Evolutionary conservation across 345 rosid species (phyloP).

Genomic region (Euphorbia pulcherrima): DNA sequence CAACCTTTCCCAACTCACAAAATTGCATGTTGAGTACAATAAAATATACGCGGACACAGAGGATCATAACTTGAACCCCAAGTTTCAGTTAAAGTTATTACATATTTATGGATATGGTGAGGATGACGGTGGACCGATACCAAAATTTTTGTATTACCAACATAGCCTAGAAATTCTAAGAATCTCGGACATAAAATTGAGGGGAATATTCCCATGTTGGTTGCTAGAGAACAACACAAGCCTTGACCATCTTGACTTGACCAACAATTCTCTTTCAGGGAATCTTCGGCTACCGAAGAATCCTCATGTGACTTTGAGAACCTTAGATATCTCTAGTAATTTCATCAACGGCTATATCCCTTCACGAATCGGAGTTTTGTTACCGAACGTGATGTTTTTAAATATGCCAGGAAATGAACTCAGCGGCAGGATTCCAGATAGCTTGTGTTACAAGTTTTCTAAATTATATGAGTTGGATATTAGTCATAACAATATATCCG

Average conservation of each 20-base stretch:
- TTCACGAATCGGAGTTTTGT: neutral
- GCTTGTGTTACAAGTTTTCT: neutral
- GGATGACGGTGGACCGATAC: neutral
- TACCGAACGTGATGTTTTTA: neutral
- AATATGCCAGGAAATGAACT: neutral
- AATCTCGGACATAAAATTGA: neutral
- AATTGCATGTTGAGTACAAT: neutral
- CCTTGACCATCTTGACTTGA: neutral
- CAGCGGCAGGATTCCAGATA: neutral
- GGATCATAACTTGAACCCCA: neutral
- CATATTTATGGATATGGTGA: neutral
- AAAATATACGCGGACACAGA: neutral
- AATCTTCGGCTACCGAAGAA: neutral
- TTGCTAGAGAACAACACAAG: constrained; percentile 1
- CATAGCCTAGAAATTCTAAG: neutral
- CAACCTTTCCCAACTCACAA: neutral
- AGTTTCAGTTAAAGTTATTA: neutral
- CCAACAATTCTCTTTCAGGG: neutral
- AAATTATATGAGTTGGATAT: neutral
- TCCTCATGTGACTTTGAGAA: neutral
- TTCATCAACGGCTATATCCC: neutral
- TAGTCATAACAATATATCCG: neutral
- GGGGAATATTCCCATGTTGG: neutral
- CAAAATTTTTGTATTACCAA: neutral
- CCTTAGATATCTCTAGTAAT: neutral